Evolutionary conservation across 305 asterid genomes (phyloP).

Genomic region (Fraxinus dipetala): DNA sequence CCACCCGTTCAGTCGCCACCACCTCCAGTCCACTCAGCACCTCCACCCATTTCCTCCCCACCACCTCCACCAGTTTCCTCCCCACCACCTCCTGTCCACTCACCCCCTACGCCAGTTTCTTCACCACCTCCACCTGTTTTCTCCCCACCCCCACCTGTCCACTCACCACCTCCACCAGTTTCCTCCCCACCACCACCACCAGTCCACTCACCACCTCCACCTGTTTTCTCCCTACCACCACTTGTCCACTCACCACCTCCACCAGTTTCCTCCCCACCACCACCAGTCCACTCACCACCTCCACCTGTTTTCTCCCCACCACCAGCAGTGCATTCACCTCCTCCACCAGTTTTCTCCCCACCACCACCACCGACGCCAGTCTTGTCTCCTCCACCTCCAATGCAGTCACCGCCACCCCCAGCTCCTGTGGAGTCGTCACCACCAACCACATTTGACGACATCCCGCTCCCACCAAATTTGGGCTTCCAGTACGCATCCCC

Average conservation of each 20-base stretch:
- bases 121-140: background rate
- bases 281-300: background rate
- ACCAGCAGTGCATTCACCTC: background rate
- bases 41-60: background rate
- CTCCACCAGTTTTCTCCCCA: background rate
- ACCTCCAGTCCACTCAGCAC: background rate
- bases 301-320: constrained; percentile 7
- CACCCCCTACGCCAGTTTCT: background rate
- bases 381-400: background rate
- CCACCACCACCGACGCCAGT: background rate
- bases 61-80: background rate
- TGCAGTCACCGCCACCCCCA: background rate
- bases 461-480: constrained; percentile 28
- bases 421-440: constrained; percentile 1
- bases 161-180: background rate
- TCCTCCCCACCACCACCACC: background rate
- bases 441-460: constrained; percentile 8
- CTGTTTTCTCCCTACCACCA: background rate
- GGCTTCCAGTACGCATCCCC: constrained; percentile 32
- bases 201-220: background rate
- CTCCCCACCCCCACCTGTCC: background rate
- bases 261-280: constrained; percentile 7
- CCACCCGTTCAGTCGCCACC: background rate
- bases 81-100: background rate
- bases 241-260: background rate